Percentiles rank a stretch among this genome's conserved stretches.
phyloP scores from a whole-genome alignment of 2,329 filamentous ascomycete species.

The Fusarium fracticaudum region DNA sequence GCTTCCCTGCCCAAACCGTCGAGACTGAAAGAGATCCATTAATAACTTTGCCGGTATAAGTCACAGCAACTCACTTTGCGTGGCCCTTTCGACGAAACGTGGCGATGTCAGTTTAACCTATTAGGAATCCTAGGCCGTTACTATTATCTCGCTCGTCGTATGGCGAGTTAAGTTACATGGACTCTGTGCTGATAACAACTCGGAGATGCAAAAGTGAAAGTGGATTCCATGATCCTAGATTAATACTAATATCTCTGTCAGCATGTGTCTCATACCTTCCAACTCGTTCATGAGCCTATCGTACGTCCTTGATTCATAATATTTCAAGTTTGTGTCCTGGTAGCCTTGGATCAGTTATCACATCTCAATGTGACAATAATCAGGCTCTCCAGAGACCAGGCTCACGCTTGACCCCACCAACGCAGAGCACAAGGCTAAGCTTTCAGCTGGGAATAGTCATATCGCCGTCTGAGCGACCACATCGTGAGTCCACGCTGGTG shows the following conservation, averaged over 20 bases:
- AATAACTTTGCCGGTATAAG: no score
- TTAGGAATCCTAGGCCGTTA: neutral
- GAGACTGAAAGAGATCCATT: neutral
- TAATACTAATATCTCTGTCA: fast-evolving
- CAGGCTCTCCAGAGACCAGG: neutral
- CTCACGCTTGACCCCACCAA: neutral
- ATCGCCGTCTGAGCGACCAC: neutral
- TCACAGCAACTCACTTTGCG: no score
- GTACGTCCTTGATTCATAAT: neutral
- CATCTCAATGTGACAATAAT: neutral
- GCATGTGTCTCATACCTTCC: neutral
- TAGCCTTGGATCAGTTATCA: neutral
- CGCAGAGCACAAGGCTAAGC: neutral
- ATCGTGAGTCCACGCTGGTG: neutral
- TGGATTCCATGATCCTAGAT: no score
- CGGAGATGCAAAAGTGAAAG: neutral
- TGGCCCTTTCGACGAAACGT: no score
- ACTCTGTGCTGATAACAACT: neutral
- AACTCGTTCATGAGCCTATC: neutral
- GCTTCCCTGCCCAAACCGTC: no score
- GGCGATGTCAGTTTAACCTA: no score
- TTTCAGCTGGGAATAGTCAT: neutral
- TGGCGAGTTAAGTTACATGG: no score
- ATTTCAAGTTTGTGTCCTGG: fast-evolving
- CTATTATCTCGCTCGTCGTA: neutral